Evolutionary conservation across 495 filamentous ascomycete genomes (phyloP).

Genomic region (Aspergillus hancockii): DNA sequence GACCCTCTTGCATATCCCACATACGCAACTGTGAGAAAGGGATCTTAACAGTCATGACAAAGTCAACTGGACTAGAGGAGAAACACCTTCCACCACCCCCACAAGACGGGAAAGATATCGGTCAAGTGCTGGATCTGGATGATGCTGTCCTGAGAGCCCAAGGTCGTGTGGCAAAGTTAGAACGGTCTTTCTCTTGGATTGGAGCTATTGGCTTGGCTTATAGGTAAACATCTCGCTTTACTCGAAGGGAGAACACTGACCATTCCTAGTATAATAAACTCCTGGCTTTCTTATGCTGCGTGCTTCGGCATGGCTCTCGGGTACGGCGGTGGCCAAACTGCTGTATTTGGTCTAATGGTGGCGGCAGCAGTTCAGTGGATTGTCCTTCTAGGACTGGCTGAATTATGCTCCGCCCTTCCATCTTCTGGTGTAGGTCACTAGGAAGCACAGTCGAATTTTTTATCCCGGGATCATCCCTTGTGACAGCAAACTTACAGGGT

Average conservation of each 20-base stretch:
- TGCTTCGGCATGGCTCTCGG: conserved; percentile 23
- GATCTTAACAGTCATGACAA: background rate
- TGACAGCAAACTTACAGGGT: conserved; percentile 17
- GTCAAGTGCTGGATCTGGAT: conserved; percentile 15
- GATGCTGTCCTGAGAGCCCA: conserved; percentile 23
- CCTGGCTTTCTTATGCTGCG: conserved; percentile 27
- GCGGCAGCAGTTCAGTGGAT: conserved; percentile 27
- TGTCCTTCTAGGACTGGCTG: conserved; percentile 27
- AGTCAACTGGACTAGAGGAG: background rate
- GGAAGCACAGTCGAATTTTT: too few relatives aligned
- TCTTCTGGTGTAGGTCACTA: conserved; percentile 25
- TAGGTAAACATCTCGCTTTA: conserved; percentile 15
- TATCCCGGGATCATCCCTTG: background rate
- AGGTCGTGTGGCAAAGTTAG: conserved; percentile 18
- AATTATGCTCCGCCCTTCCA: conserved; percentile 28
- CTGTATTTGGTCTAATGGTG: conserved; percentile 24
- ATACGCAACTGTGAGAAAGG: background rate
- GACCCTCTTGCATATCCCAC: too few relatives aligned
- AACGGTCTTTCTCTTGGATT: conserved; percentile 26
- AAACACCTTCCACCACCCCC: background rate
- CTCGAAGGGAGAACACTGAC: background rate
- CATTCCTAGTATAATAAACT: conserved; percentile 26
- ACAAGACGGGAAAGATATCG: background rate
- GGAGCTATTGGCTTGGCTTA: conserved; percentile 20
- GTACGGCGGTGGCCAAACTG: conserved; percentile 26